These are phyloP conservation scores for Pichia nanzhaoensis DNA, from an alignment of 805 yeast species.

Conservation along the genomic window DNA sequence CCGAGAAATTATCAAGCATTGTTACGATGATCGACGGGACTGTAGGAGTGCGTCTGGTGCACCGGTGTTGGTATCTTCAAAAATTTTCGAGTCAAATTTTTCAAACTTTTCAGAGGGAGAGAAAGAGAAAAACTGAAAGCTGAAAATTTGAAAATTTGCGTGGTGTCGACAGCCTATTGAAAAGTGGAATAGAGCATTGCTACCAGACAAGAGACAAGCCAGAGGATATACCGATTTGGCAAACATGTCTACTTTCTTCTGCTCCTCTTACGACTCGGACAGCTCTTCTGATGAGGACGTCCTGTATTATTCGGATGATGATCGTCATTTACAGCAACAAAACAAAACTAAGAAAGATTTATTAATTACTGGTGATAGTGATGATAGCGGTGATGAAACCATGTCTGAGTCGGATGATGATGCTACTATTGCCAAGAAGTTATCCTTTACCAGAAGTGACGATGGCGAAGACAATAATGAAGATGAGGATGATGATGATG, in stretches of 20 bases:
- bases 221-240: background rate
- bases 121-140: too few species aligned
- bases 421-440: background rate
- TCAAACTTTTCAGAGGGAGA: background rate
- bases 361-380: constrained; percentile 7
- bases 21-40: constrained; percentile 1
- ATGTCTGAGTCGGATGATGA: constrained; percentile 10
- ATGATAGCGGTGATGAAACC: constrained; percentile 11
- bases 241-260: constrained; percentile 87
- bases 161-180: background rate
- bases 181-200: too few species aligned
- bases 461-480: constrained; percentile 4
- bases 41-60: too few species aligned
- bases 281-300: constrained; percentile 45
- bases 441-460: constrained; percentile 3
- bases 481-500: constrained; percentile 16
- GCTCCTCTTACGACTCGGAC: constrained; percentile 48
- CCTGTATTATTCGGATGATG: constrained; percentile 55
- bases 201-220: too few species aligned
- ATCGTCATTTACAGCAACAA: constrained; percentile 34
- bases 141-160: constrained; percentile 1
- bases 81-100: background rate
- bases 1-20: too few species aligned
- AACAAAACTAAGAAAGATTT: constrained; percentile 1
- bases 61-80: too few species aligned